These are phyloP conservation scores for Verticillium alfalfae DNA, from an alignment of 2,329 filamentous ascomycete genomes.

Conservation along the genomic window DNA sequence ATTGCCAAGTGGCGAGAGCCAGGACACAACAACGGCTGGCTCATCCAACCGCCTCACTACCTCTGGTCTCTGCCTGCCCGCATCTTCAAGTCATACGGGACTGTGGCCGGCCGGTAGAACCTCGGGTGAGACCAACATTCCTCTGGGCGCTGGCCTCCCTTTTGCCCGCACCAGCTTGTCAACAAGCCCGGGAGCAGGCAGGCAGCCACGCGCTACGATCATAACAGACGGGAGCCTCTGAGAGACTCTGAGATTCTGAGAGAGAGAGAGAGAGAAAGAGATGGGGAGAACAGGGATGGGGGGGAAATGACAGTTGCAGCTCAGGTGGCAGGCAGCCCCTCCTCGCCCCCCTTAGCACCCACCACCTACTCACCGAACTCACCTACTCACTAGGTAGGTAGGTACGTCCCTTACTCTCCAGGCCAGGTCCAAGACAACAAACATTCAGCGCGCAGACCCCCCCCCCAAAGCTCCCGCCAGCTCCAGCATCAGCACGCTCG, in stretches of 20 bases:
- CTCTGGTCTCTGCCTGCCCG: neutral
- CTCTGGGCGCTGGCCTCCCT: neutral
- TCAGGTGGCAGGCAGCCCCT: neutral
- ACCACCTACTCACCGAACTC: neutral
- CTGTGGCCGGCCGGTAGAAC: conserved; percentile 7
- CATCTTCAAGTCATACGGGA: neutral
- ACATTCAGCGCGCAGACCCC: neutral
- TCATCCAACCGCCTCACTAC: conserved; percentile 3
- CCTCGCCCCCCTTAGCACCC: conserved; percentile 3
- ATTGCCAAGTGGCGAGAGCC: neutral
- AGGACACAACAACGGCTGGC: neutral
- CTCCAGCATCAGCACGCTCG: neutral
- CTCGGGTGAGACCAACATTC: conserved; percentile 7
- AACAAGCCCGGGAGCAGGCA: conserved; percentile 1
- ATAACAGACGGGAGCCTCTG: conserved; percentile 6
- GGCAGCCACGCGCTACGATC: conserved; percentile 7
- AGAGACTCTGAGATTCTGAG: too few species aligned
- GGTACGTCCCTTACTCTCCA: too few species aligned
- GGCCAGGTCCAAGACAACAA: neutral
- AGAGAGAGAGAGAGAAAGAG: too few species aligned
- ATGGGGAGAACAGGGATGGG: neutral
- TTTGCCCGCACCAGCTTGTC: conserved; percentile 3
- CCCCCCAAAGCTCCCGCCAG: neutral
- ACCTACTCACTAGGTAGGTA: too few species aligned
- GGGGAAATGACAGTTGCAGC: neutral